A percentile compares a stretch with the other conserved stretches of the same genome.
These are phyloP conservation scores for Eudorina sp. DNA, from an alignment of 139 green algal species.

Conservation along the genomic window DNA sequence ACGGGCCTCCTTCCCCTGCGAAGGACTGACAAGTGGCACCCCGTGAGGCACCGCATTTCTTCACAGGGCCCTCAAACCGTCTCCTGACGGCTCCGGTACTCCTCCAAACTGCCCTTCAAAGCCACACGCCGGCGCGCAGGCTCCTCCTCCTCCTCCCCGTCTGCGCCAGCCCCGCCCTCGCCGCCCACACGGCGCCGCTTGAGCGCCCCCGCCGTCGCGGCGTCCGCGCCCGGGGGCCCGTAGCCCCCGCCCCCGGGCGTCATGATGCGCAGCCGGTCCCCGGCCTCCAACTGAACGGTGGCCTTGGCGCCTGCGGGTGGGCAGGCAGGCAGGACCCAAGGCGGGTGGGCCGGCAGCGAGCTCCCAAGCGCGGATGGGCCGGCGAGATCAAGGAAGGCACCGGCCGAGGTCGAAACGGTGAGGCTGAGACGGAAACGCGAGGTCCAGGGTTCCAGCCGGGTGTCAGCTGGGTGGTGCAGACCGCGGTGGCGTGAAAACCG, in stretches of 20 bases:
- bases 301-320: slow-evolving; percentile 79
- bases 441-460: too few relatives aligned
- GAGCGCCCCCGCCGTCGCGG: background rate
- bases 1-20: too few relatives aligned
- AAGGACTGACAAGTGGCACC: too few relatives aligned
- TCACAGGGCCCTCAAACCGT: too few relatives aligned
- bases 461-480: too few relatives aligned
- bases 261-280: slow-evolving; percentile 75
- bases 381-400: too few relatives aligned
- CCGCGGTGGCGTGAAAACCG: too few relatives aligned
- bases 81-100: slow-evolving; percentile 62
- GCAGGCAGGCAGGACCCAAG: background rate
- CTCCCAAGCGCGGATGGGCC: too few relatives aligned
- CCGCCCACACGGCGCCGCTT: background rate
- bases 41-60: too few relatives aligned
- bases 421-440: too few relatives aligned
- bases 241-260: slow-evolving; percentile 86
- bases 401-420: too few relatives aligned
- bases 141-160: background rate
- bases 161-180: background rate
- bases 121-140: slow-evolving; percentile 26
- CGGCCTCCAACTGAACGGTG: slow-evolving; percentile 73
- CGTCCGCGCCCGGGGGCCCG: slow-evolving; percentile 39
- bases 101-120: slow-evolving; percentile 50
- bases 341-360: background rate